Evolutionary conservation across 2,329 filamentous ascomycete genomes (phyloP).

Genomic region (Thielaviopsis euricoi): DNA sequence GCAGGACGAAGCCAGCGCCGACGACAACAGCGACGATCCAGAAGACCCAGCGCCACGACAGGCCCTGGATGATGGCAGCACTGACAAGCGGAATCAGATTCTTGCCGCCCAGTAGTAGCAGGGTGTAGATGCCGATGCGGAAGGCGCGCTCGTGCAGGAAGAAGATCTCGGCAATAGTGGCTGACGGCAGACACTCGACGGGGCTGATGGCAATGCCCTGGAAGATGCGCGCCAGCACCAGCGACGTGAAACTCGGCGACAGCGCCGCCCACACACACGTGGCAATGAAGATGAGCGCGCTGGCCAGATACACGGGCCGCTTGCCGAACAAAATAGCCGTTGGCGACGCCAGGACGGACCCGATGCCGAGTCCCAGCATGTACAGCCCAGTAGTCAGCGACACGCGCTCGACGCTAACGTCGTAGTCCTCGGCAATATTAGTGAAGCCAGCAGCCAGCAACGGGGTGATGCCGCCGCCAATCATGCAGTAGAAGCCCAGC

Average conservation of each 20-base stretch:
- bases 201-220: slow-evolving; percentile 79
- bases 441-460: slow-evolving; percentile 80
- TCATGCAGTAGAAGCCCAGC: slow-evolving; percentile 80
- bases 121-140: slow-evolving; percentile 80
- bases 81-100: slow-evolving; percentile 79
- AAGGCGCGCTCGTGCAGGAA: slow-evolving; percentile 83
- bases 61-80: slow-evolving; percentile 60
- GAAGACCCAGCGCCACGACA: slow-evolving; percentile 84
- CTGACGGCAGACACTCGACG: slow-evolving; percentile 81
- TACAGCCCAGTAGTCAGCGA: slow-evolving; percentile 81
- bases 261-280: slow-evolving; percentile 71
- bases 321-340: slow-evolving; percentile 88
- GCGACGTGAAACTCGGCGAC: slow-evolving; percentile 65
- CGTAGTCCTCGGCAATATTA: slow-evolving; percentile 50
- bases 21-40: slow-evolving; percentile 76
- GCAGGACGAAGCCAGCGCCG: slow-evolving; percentile 47
- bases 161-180: slow-evolving; percentile 91
- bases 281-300: slow-evolving; percentile 59
- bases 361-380: slow-evolving; percentile 84
- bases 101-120: slow-evolving; percentile 78
- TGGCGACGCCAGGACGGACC: slow-evolving; percentile 69
- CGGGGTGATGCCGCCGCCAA: slow-evolving; percentile 85
- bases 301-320: slow-evolving; percentile 70
- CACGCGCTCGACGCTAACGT: slow-evolving; percentile 53
- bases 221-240: slow-evolving; percentile 68